Conservation (phyloP, 495 filamentous ascomycete species). For the Podospora australis region DNA sequence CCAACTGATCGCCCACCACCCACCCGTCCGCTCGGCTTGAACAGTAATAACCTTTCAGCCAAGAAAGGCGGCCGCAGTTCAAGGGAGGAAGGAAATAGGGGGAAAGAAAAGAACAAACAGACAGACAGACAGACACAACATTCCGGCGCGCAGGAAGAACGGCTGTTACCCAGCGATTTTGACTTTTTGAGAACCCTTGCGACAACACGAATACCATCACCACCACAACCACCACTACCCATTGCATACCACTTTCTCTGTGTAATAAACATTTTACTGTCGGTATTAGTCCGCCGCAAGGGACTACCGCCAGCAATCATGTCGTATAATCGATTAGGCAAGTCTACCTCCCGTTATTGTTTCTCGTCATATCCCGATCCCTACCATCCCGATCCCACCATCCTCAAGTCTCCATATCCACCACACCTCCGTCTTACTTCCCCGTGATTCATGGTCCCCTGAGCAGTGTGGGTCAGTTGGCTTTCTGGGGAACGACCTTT, state of each 20-base stretch:
- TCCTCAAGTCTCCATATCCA: background rate
- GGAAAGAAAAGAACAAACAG: constrained; percentile 4
- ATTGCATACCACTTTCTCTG: background rate
- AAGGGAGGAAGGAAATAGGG: background rate
- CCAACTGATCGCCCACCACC: constrained; percentile 6
- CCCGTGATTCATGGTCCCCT: constrained; percentile 2
- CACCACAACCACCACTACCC: background rate
- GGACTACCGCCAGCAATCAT: constrained; percentile 30
- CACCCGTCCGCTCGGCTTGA: constrained; percentile 4
- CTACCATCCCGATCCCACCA: constrained; percentile 1
- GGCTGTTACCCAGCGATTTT: too few species aligned
- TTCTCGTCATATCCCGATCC: background rate
- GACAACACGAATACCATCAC: background rate
- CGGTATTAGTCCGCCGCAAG: constrained; percentile 10
- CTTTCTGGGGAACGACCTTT: background rate
- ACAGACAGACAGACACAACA: too few species aligned
- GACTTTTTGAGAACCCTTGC: background rate
- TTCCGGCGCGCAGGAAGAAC: constrained; percentile 1
- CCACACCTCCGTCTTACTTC: background rate
- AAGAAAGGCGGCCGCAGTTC: constrained; percentile 3
- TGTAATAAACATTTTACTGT: constrained; percentile 1
- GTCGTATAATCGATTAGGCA: constrained; percentile 70
- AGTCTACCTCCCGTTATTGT: constrained; percentile 33
- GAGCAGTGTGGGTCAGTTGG: background rate
- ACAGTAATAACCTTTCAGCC: constrained; percentile 4